Evolutionary conservation across 2,329 filamentous ascomycete species (phyloP), one percentile per base, ranked within the genome.

Genomic region (Calonectria hongkongensis): DNA sequence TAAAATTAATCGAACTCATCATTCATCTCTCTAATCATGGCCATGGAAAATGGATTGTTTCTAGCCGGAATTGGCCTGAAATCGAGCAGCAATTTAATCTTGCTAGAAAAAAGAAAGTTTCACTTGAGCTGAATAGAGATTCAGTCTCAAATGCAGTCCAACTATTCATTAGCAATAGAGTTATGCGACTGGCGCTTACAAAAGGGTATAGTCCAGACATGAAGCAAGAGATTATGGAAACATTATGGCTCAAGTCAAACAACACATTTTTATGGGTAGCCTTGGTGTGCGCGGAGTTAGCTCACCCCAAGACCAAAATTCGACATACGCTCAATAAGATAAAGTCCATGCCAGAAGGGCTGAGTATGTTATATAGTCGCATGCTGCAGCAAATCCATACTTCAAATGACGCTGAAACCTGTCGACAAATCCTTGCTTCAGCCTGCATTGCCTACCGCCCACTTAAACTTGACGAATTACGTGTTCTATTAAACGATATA

Each of bases 61-160:
- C 64, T 8, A 66, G 64, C 10, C 64, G 47, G 21, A 64, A 72
- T 54, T 80, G 75, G 80, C 78, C 74, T 5, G 71, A 75, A 16
- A 87, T 89, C 51, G 79, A 86, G 67, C 45, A 66, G 1, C 73
- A 88, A 6, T 73, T 75, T 15, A n/a, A 16, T 9, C 68, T 72
- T 0, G 54, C 66, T 0, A 48, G 77, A 28, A 79, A 79, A 21
- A 25, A 74, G 2, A 81, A 71, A 41, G 70, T 87, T 1, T 72
- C 71, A 30, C 82, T 86, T 8, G 83, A 87, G 65, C 74, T 85
- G 2, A 87, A 87, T 69, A 56, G 75, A 27, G 66, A 80, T 0
- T 79, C 77, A 1, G 75, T 86, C 8, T 80, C 81, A 1, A 25
- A 66, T 0, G 84, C 85, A 25, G 84, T 88, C 2, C 28, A 64